Base-by-base conservation (phyloP, 441 rosid species). In the Adansonia gregorii region DNA sequence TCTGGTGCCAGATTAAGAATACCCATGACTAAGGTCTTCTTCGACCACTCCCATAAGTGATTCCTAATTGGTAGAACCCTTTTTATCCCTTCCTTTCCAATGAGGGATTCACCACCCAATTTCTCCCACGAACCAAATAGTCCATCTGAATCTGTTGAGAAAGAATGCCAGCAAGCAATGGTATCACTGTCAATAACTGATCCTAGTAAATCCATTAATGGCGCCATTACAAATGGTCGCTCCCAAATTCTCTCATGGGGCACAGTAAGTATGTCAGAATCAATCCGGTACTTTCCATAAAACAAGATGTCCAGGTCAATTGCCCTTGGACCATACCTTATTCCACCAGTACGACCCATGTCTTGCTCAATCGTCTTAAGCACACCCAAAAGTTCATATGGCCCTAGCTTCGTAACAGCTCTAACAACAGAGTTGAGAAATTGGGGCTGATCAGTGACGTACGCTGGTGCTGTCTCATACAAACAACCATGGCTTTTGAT, bases 171-270 rank as follows among this genome's bases (percentile, higher is more conserved):
- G 61, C 83, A 84, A 0, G 91, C 88, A 82, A 89, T 90, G 4
- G 91, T 88, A 73, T 94, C 98, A 71, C 68, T 89, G 49, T 94
- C 93, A 75, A 87, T 80, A 55, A 83, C 85, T 41, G 86, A 81
- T 76, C 97, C 99, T 35, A 96, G 82, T 55, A 93, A 84, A 88
- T 92, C 97, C 17, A 93, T 80, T 89, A 95, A 85, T 3, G 98
- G 98, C 15, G 97, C 99, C 85, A 96, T 67, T 17, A 94, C 98
- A 87, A 96, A 96, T 22, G 97, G 91, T 72, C 99, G 89, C 89
- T 94, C 98, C 92, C 93, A 93, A 54, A 94, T 91, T 80, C 97
- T 88, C 88, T 90, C 91, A 39, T 93, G 98, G 3, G 99, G 98
- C 54, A 96, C 83, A 7, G 85, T 76, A 27, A 96, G 91, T 19